Conservation (phyloP, 2,329 filamentous ascomycete species). For the Chaetomiaceae sp. region DNA sequence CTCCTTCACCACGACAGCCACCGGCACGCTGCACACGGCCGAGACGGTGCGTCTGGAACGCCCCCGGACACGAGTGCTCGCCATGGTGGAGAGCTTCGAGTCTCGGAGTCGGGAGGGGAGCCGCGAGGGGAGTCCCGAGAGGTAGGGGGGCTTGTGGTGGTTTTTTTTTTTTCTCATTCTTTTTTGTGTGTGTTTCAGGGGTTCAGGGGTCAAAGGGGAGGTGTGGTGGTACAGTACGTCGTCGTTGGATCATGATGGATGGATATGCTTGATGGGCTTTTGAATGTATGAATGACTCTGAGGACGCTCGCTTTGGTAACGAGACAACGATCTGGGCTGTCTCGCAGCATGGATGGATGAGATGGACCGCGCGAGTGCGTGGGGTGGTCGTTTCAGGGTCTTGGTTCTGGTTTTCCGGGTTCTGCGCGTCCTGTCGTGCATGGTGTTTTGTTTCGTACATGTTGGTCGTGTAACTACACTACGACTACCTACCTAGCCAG, state of each 20-base stretch:
- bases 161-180: too few relatives aligned
- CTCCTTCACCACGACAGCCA: slow-evolving; percentile 30
- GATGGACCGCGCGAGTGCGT: not conserved
- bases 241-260: too few relatives aligned
- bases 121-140: not conserved
- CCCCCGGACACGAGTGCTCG: slow-evolving; percentile 43
- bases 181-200: too few relatives aligned
- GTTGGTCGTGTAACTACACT: not conserved
- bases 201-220: too few relatives aligned
- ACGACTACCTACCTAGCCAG: too few relatives aligned
- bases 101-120: slow-evolving; percentile 32
- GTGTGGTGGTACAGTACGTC: too few relatives aligned
- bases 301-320: too few relatives aligned
- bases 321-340: too few relatives aligned
- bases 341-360: not conserved
- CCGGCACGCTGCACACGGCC: slow-evolving; percentile 37
- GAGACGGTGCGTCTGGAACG: slow-evolving; percentile 39
- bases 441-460: slow-evolving; percentile 4
- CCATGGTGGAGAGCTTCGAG: slow-evolving; percentile 55
- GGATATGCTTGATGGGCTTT: too few relatives aligned
- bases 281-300: too few relatives aligned
- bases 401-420: not conserved
- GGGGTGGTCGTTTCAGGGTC: not conserved
- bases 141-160: too few relatives aligned
- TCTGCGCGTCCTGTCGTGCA: not conserved